Base-by-base conservation (phyloP, 805 yeast genomes). In the Hermanozyma aechmeae region DNA sequence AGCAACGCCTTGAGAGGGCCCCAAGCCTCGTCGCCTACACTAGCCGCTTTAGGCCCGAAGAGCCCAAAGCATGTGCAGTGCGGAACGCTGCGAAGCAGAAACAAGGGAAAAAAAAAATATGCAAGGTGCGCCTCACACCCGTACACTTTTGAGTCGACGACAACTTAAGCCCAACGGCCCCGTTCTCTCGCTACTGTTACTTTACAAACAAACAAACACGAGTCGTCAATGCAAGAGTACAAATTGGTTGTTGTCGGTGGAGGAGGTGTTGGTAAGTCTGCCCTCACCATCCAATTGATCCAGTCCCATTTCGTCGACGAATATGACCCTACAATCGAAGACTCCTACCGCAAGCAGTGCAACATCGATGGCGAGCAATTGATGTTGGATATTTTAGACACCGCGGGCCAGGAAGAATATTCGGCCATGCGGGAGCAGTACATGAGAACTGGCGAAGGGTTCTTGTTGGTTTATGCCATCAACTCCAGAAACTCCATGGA, bases 321-420 rank as follows among this genome's bases (percentile, higher is more conserved):
- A 53, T 92, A 92, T 49, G 98, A 92, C 58, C 98, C 98, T 7
- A 92, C 98, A 8, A 92, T 92, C 49, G 98, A 92, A 58, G 92
- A 81, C 48, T 78, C 87, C 1, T 82, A 81, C 55, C 71, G 96
- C 43, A 92, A 92, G 51, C 89, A 82, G 46, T 81, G 92, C 47
- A 76, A 73, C 16, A 76, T 92, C 23, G 95, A 87, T 51, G 75
- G 73, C 34, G 83, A 79, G 50, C 80, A 76, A 21, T 46, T 40
- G 15, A 30, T 42, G 5, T 44, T 71, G 41, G 98, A 92, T 54
- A 86, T 92, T 24, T 71, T 92, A 48, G 98, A 92, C 56, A 92
- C 98, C 13, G 98, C 98, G 2, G 98, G 98, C 24, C 96, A 87
- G 65, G 97, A 89, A 56, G 96, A 87, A 58, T 87, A 87, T 55